Base-by-base conservation (phyloP, 371 early-diverging fungal species). In the Batkoa obscura region DNA sequence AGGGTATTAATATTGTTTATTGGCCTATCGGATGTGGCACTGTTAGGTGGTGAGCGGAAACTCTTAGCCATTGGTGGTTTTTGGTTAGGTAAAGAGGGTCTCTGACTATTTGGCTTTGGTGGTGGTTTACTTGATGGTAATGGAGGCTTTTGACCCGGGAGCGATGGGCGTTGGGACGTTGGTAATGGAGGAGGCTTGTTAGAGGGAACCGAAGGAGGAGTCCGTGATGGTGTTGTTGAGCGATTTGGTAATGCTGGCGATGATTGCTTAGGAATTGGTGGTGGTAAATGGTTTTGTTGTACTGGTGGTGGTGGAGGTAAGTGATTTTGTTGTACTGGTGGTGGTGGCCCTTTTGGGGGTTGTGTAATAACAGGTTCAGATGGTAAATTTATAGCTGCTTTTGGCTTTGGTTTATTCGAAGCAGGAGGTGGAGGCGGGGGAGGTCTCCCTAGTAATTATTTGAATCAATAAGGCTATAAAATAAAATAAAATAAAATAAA, bases 221-320 rank as follows among this genome's bases (percentile, higher is more conserved):
- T 23, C 23, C 23, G 23, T 23, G 23, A 23, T 23, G 23, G 23
- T 23, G 23, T 23, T 13, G 53, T 57, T 43, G 60, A 59, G 32
- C 60, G 58, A 49, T 60, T 56, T 0, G 69, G 67, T 50, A 65
- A 51, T 3, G 66, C 63, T 38, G 68, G 71, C 31, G 68, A 60
- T 1, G 63, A 59, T 43, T 62, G 61, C 23, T 23, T 23, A 23
- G 23, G 23, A 1, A 57, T 30, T 13, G 50, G 49, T 10, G 60
- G 52, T 38, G 56, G 52, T 4, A 62, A 60, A 35, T 60, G 62
- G 1, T 50, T 58, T 1, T 50, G 51, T 43, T 61, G 66, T 8
- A 66, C 59, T 49, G 68, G 62, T 47, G 66, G 66, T 12, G 68
- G 65, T 50, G 70, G 72, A 13, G 66, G 68, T 23, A 23, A 23